These are phyloP conservation scores for Skeletonema tropicum DNA, from an alignment of 108 stramenopile genomes.

Conservation along the genomic window DNA sequence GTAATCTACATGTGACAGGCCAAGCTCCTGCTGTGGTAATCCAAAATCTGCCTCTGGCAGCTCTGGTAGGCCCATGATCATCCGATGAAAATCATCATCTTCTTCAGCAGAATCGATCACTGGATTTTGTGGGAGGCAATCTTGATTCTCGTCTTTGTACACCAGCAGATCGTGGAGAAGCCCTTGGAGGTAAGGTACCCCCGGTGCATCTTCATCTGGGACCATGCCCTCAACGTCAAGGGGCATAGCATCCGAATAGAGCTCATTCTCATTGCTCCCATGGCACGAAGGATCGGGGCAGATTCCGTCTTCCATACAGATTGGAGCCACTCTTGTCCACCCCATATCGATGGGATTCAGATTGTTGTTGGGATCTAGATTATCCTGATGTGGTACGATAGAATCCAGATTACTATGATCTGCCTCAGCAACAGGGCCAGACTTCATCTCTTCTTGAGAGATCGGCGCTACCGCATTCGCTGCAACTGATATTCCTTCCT, in stretches of 20 bases:
- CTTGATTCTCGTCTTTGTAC: background rate
- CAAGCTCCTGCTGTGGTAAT: too few species aligned
- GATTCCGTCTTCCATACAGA: background rate
- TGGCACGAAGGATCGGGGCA: background rate
- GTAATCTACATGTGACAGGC: too few species aligned
- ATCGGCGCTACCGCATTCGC: background rate
- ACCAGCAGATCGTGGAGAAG: background rate
- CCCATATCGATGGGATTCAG: background rate
- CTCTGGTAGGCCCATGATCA: too few species aligned
- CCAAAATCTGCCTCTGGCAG: too few species aligned
- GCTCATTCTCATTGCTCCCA: too few species aligned
- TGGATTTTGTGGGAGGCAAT: too few species aligned
- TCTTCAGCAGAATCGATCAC: too few species aligned
- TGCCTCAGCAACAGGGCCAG: background rate
- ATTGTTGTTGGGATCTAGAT: background rate
- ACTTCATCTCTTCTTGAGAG: background rate
- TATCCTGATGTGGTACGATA: background rate
- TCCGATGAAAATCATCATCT: too few species aligned
- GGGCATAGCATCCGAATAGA: background rate
- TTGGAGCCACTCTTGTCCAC: background rate
- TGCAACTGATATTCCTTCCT: background rate
- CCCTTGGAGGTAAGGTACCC: background rate
- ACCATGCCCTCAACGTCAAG: background rate
- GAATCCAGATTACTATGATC: too few species aligned
- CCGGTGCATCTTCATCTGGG: background rate